These are phyloP conservation scores for Ilex aquifolium DNA, from an alignment of 257 asterid species.

Conservation along the genomic window DNA sequence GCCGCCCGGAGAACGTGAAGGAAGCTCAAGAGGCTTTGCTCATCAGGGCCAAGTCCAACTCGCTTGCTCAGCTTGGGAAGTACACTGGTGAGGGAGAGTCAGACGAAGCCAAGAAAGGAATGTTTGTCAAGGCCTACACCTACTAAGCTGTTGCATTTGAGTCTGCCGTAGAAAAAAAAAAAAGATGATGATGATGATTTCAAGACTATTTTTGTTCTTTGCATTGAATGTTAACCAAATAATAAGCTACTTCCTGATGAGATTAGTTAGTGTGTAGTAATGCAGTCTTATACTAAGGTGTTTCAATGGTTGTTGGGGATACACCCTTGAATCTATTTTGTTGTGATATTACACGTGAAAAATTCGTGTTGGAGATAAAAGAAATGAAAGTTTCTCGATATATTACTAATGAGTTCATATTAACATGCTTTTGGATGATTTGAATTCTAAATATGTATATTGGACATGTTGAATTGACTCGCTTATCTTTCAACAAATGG, in stretches of 20 bases:
- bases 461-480: no score
- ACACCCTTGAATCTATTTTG: neutral
- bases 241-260: conserved; percentile 23
- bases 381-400: no score
- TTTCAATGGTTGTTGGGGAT: neutral
- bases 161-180: no score
- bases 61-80: conserved; percentile 76
- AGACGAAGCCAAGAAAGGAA: conserved; percentile 67
- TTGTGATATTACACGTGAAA: no score
- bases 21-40: conserved; percentile 65
- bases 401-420: no score
- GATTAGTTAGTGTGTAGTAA: conserved; percentile 21
- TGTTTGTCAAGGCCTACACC: conserved; percentile 69
- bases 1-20: conserved; percentile 54
- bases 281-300: neutral
- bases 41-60: conserved; percentile 62
- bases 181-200: conserved; percentile 11
- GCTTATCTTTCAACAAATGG: no score
- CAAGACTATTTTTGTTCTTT: conserved; percentile 23
- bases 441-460: no score
- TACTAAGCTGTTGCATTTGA: conserved; percentile 29
- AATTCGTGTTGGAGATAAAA: no score
- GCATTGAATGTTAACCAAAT: conserved; percentile 23
- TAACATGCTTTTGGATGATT: no score
- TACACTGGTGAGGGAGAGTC: conserved; percentile 74